phyloP scores from a whole-genome alignment of 2,329 filamentous ascomycete genomes.

The Elsinoe fawcettii region DNA sequence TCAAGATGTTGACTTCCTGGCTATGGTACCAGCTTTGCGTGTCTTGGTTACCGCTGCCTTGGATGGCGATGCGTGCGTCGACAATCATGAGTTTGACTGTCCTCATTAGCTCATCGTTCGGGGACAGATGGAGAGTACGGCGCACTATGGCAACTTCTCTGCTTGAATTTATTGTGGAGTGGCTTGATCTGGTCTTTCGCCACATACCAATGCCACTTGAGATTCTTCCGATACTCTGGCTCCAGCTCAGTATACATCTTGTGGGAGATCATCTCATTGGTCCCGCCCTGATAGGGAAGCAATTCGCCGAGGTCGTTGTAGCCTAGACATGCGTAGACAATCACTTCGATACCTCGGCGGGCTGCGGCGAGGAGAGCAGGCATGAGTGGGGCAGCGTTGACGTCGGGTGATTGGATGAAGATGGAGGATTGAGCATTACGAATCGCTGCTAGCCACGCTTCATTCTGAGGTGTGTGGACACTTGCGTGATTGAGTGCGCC shows the following conservation, averaged over 20 bases:
- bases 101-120: neutral
- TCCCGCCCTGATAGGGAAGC: constrained; percentile 66
- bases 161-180: constrained; percentile 58
- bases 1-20: constrained; percentile 69
- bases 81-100: constrained; percentile 65
- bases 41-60: constrained; percentile 72
- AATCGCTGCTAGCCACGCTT: constrained; percentile 63
- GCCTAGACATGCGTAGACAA: constrained; percentile 65
- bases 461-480: constrained; percentile 63
- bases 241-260: constrained; percentile 51
- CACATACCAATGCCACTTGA: constrained; percentile 63
- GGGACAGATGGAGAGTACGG: neutral
- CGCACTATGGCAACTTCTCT: constrained; percentile 55
- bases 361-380: constrained; percentile 57
- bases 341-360: constrained; percentile 59
- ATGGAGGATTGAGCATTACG: constrained; percentile 55
- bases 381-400: constrained; percentile 63
- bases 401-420: constrained; percentile 72
- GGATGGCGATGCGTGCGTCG: constrained; percentile 60
- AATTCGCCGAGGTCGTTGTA: constrained; percentile 75
- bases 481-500: constrained; percentile 55
- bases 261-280: constrained; percentile 63
- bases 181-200: constrained; percentile 64
- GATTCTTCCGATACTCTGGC: constrained; percentile 37
- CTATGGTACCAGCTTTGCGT: constrained; percentile 73